phyloP scores from a whole-genome alignment of 192 early-diverging fungal species.

The Coemansia reversa region DNA sequence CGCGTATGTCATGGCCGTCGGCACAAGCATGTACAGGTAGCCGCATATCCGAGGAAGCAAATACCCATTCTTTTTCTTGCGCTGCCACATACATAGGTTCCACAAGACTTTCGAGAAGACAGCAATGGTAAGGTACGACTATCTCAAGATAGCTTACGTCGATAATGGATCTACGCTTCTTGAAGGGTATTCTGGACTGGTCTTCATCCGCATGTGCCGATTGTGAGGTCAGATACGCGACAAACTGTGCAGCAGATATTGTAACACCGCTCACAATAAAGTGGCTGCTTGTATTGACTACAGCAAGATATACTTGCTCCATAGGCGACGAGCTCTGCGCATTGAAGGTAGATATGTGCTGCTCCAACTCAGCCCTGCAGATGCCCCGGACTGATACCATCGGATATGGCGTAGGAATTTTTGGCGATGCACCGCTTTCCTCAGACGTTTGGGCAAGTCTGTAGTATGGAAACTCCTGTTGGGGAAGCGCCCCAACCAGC shows the following conservation, averaged over 20 bases:
- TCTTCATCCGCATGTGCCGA: constrained; percentile 15
- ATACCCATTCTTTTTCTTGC: constrained; percentile 24
- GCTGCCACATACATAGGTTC: neutral
- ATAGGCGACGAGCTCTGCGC: neutral
- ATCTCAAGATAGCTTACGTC: constrained; percentile 78
- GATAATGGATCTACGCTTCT: constrained; percentile 78
- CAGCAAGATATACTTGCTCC: constrained; percentile 18
- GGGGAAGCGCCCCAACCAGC: constrained; percentile 79
- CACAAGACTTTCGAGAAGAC: constrained; percentile 4
- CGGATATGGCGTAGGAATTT: constrained; percentile 7
- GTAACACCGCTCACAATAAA: constrained; percentile 30
- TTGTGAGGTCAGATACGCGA: neutral
- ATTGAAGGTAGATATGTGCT: constrained; percentile 24
- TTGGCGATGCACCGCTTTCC: neutral
- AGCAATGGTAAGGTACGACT: constrained; percentile 74
- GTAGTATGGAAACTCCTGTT: constrained; percentile 54
- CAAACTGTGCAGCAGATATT: constrained; percentile 10
- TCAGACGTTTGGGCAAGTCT: neutral
- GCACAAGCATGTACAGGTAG: constrained; percentile 76
- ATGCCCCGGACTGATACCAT: constrained; percentile 33
- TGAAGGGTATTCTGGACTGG: constrained; percentile 75
- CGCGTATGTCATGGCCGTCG: constrained; percentile 76
- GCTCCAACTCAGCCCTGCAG: neutral
- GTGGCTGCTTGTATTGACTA: constrained; percentile 19
- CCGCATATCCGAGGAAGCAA: constrained; percentile 19